Base-by-base conservation (phyloP, 768 basidiomycete species). In the Crucibulum laeve region DNA sequence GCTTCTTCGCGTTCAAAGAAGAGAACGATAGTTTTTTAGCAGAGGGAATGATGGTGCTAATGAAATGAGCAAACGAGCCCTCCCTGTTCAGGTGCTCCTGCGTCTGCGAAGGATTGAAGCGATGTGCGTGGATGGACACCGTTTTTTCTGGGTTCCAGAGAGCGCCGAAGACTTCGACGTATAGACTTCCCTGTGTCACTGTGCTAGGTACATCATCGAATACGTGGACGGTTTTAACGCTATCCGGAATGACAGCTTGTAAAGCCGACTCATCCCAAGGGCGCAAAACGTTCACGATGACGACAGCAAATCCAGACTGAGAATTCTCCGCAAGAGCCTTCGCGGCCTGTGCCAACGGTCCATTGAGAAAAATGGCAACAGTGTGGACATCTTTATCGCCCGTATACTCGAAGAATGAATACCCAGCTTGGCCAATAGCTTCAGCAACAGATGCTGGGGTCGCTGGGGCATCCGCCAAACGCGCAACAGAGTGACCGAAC, bases 201-300 rank as follows among this genome's bases (percentile, higher is more conserved):
- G 75, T 62, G 37, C 76, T 73, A 2, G 83, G 77, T 8, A 88
- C 85, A 49, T 94, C 91, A 48, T 91, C 88, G 21, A 91, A 64
- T 45, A 94, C 84, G 53, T 89, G 74, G 5, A 94, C 66, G 19
- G 62, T 64, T 53, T 66, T 71, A 17, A 71, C 82, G 13, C 76
- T 75, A 4, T 69, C 40, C 4, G 91, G 91, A 25, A 94, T 56
- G 19, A 74, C 61, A 11, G 57, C 60, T 49, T 70, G 73, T 47
- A 95, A 70, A n/a, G 77, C 74, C 15, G 70, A 67, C 46, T 82
- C 79, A 54, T 78, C 70, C 92, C 92, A 93, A 18, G 92, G 88
- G 37, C 87, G 79, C 41, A 91, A 71, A n/a, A 90, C 82, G 49
- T 87, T 84, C 41, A 91, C 84, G 35, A 76, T 63, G 43, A 93